Evolutionary conservation across 2,329 filamentous ascomycete genomes (phyloP), one percentile per base, ranked within the genome.

Genomic region (Microdochium trichocladiopsis): DNA sequence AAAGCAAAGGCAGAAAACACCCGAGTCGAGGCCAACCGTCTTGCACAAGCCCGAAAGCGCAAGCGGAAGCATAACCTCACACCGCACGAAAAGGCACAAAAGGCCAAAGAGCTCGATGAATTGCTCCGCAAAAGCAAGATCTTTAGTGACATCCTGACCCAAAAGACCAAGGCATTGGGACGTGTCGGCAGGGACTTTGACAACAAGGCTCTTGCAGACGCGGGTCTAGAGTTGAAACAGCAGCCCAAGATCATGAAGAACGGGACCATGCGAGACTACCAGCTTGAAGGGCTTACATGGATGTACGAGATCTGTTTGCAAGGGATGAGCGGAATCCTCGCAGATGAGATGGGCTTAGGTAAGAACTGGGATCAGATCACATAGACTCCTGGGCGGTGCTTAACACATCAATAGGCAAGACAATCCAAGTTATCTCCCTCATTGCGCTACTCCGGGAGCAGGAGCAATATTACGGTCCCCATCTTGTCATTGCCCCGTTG

Each of bases 251-350:
- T 91, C 53, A 84, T 99, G 60, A 84, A 86, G 1, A 90, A 90
- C 4, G 94, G 94, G 1, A 87, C 85, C 3, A 97, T 99, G 93
- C 79, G 92, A 18, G 87, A 89, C 56, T 99, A 99, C 64, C 94
- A 99, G 61, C 73, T 99, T 0, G 93, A 97, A 65, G 94, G 94
- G 0, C 69, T 99, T 1, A 95, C 95, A 1, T 99, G 94, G 94
- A 86, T 99, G 75, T 95, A 88, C 61, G 90, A 96, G 75, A 80
- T 83, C 51, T 82, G 79, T 52, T 70, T 77, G 2, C 94, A 96
- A 62, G 92, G 92, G 11, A 81, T 96, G 67, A 95, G 90, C 58
- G 92, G 92, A 1, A 96, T 96, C 53, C 68, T 96, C 28, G 92
- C 92, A 0, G 92, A 96, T 61, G 92, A 96, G 67, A 96, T 96